Percentiles rank a stretch among this genome's conserved stretches.
Evolutionary conservation across 2,329 filamentous ascomycete species (phyloP).

Genomic region (Alternaria hordeiaustralica): DNA sequence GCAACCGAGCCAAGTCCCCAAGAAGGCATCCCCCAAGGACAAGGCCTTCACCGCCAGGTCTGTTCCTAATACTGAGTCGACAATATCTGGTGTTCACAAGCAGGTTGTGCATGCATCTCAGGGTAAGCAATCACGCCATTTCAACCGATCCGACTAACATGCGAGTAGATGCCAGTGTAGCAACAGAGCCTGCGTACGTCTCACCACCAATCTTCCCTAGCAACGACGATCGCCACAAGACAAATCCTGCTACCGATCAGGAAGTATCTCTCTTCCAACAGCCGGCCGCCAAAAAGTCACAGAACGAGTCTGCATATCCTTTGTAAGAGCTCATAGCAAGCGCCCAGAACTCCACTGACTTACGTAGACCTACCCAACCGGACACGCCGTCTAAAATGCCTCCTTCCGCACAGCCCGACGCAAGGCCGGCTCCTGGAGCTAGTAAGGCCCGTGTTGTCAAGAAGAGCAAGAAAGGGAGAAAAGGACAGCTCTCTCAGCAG

Average conservation of each 20-base stretch:
- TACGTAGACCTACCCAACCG: not conserved
- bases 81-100: not conserved
- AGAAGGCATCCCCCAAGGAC: not conserved
- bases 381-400: not conserved
- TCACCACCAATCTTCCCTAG: not conserved
- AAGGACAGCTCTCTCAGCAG: not conserved
- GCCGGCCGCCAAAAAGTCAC: not conserved
- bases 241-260: not conserved
- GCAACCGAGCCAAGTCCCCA: not conserved
- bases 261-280: not conserved
- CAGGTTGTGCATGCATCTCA: not conserved
- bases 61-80: not conserved
- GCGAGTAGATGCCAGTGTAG: not conserved
- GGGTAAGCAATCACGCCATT: not conserved
- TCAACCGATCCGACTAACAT: not conserved
- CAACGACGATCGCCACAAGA: not conserved
- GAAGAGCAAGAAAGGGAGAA: constrained; percentile 4
- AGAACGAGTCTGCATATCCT: not conserved
- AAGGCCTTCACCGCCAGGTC: not conserved
- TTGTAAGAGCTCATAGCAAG: not conserved
- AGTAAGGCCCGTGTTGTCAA: not conserved
- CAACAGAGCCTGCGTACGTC: not conserved
- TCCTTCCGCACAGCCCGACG: not conserved
- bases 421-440: not conserved
- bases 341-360: not conserved